Evolutionary conservation across 2,329 filamentous ascomycete genomes (phyloP).

Genomic region (Monilinia aucupariae): DNA sequence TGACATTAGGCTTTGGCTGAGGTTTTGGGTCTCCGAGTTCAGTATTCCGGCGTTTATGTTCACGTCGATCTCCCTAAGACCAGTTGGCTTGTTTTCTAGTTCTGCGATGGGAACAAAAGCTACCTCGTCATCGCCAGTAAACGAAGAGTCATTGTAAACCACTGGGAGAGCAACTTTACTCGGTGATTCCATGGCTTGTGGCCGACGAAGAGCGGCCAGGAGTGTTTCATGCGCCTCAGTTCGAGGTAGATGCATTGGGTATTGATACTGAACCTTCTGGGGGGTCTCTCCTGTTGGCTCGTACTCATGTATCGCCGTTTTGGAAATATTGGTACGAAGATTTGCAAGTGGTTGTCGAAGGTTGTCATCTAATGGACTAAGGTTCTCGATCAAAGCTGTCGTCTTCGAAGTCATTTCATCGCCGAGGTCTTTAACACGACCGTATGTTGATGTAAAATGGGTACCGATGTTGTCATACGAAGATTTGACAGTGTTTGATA

Average conservation of each 20-base stretch:
- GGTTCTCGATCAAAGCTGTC: constrained; percentile 50
- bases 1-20: constrained; percentile 12
- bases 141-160: constrained; percentile 33
- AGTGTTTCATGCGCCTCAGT: constrained; percentile 60
- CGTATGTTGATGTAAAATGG: constrained; percentile 64
- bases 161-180: constrained; percentile 35
- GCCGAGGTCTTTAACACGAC: constrained; percentile 63
- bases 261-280: constrained; percentile 73
- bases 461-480: constrained; percentile 67
- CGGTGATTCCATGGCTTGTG: constrained; percentile 27
- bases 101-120: constrained; percentile 21
- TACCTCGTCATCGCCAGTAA: constrained; percentile 14
- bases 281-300: constrained; percentile 81
- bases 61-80: constrained; percentile 47
- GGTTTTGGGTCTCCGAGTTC: constrained; percentile 20
- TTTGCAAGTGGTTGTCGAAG: constrained; percentile 65
- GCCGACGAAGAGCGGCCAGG: constrained; percentile 44
- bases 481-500: constrained; percentile 63
- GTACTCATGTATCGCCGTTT: constrained; percentile 69
- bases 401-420: constrained; percentile 60
- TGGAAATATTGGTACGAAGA: constrained; percentile 64
- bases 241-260: constrained; percentile 69
- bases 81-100: constrained; percentile 29
- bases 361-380: constrained; percentile 55
- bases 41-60: constrained; percentile 40